Evolutionary conservation across 768 basidiomycete genomes (phyloP).

Genomic region (Termitomyces bulborhizus): DNA sequence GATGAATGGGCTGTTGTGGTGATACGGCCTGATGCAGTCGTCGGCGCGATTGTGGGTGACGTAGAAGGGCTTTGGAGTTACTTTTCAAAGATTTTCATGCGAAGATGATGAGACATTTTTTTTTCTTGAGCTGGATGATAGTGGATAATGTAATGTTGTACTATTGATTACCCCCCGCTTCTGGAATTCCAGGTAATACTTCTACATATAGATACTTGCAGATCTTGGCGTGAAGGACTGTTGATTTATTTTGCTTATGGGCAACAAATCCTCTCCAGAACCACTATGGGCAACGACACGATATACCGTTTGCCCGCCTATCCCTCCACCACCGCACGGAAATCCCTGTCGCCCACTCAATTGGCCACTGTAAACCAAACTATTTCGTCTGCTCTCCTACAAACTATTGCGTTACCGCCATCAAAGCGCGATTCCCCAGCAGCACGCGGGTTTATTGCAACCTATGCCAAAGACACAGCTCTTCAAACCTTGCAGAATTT

Average conservation of each 20-base stretch:
- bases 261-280: background rate
- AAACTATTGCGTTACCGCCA: slow-evolving; percentile 42
- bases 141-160: background rate
- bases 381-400: slow-evolving; percentile 41
- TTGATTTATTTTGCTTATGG: background rate
- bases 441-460: slow-evolving; percentile 43
- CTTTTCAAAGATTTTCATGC: slow-evolving; percentile 24
- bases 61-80: slow-evolving; percentile 25
- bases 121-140: background rate
- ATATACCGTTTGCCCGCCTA: slow-evolving; percentile 39
- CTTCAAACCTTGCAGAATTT: slow-evolving; percentile 44
- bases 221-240: background rate
- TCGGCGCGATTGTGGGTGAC: slow-evolving; percentile 33
- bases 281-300: slow-evolving; percentile 11
- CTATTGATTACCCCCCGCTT: background rate
- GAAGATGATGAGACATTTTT: background rate
- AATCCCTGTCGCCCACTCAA: slow-evolving; percentile 46
- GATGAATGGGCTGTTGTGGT: slow-evolving; percentile 28
- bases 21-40: slow-evolving; percentile 40
- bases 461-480: slow-evolving; percentile 54
- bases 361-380: slow-evolving; percentile 39
- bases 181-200: background rate
- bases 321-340: slow-evolving; percentile 44
- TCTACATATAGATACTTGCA: background rate
- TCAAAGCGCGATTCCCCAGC: slow-evolving; percentile 39